These are phyloP conservation scores for Neoboletus subvelutipes DNA, from an alignment of 768 basidiomycete species.

Conservation along the genomic window DNA sequence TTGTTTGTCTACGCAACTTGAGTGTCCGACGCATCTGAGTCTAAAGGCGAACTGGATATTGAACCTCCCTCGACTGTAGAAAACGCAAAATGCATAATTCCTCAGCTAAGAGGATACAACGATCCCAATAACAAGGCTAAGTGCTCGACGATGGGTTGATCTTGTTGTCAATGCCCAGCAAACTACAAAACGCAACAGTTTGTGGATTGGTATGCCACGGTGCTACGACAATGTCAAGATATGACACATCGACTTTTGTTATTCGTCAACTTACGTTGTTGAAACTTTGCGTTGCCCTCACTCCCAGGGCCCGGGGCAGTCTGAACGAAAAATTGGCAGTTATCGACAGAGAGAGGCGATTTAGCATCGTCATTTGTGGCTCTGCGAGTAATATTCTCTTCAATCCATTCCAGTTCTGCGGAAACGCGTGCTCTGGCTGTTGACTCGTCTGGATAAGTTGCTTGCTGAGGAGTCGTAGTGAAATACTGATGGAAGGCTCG, in stretches of 20 bases:
- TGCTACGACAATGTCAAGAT: conserved; percentile 42
- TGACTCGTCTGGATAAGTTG: conserved; percentile 56
- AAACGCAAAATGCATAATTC: not conserved
- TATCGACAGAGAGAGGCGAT: conserved; percentile 45
- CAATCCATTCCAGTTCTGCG: conserved; percentile 67
- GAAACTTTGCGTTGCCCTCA: conserved; percentile 40
- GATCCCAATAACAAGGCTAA: not conserved
- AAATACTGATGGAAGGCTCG: conserved; percentile 84
- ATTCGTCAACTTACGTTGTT: conserved; percentile 36
- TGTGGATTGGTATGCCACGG: conserved; percentile 85
- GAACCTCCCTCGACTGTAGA: not conserved
- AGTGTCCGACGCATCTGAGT: too few relatives aligned
- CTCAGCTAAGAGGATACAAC: not conserved
- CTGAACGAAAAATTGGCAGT: conserved; percentile 63
- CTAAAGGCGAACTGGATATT: not conserved
- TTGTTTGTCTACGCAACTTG: too few relatives aligned
- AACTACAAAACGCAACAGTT: conserved; percentile 78
- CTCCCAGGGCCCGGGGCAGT: conserved; percentile 59
- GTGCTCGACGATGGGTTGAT: not conserved
- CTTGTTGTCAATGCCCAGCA: conserved; percentile 79
- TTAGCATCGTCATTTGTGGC: not conserved
- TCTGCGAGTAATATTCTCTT: conserved; percentile 46
- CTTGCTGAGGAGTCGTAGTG: conserved; percentile 50
- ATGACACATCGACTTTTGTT: not conserved
- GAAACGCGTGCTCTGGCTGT: conserved; percentile 53